Conservation (phyloP, 257 asterid genomes). For the Nicotiana obtusifolia region DNA sequence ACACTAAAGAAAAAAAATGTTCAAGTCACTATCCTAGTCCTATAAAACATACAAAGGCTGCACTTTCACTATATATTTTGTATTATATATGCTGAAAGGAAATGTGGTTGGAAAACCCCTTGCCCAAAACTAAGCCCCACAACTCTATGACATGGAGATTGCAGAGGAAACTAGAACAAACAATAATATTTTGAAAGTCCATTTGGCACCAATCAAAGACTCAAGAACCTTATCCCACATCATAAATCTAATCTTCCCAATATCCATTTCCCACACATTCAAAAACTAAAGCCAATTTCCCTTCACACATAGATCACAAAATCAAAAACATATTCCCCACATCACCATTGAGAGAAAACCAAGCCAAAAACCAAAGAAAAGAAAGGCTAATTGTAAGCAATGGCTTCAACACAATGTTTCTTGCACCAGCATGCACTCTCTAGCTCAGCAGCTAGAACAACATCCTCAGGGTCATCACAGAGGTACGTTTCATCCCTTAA, state of each 20-base stretch:
- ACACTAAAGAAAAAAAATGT: too few species aligned
- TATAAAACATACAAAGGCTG: too few species aligned
- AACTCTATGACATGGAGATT: conserved; percentile 34
- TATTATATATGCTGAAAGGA: not conserved
- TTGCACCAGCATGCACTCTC: conserved; percentile 50
- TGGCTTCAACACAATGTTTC: conserved; percentile 66
- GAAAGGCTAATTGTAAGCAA: not conserved
- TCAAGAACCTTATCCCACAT: conserved; percentile 44
- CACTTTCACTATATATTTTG: too few species aligned
- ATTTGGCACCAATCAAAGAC: conserved; percentile 43
- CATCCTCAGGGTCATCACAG: conserved; percentile 3
- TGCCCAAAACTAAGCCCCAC: conserved; percentile 1
- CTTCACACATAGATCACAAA: conserved; percentile 18
- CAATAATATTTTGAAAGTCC: conserved; percentile 17
- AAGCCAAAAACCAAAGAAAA: not conserved
- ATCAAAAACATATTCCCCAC: too few species aligned
- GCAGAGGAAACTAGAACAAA: conserved; percentile 10
- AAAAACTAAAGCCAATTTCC: conserved; percentile 25
- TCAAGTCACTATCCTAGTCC: too few species aligned
- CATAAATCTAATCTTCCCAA: conserved; percentile 40
- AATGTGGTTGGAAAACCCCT: not conserved
- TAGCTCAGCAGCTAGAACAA: conserved; percentile 38
- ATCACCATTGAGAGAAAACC: conserved; percentile 12
- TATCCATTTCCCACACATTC: conserved; percentile 23
- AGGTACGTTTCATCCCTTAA: conserved; percentile 29